A percentile compares a stretch with the other conserved stretches of the same genome.
Evolutionary conservation across 2,329 filamentous ascomycete genomes (phyloP).

Genomic region (Aspergillus pseudoglaucus): DNA sequence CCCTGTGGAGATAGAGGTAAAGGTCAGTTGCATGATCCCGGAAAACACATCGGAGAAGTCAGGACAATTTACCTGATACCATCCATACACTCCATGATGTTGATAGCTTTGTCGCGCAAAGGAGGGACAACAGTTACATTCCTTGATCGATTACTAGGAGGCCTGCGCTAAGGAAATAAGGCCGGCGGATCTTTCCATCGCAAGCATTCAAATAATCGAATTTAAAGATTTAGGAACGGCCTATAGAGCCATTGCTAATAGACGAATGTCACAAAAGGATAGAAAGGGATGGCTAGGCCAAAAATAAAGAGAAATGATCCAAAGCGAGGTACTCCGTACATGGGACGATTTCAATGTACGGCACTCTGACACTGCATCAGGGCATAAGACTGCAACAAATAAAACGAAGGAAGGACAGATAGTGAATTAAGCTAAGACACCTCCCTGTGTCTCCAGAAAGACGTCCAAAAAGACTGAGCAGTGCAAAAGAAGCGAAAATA

Average conservation of each 20-base stretch:
- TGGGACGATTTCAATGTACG: not conserved
- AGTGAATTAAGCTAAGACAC: not conserved
- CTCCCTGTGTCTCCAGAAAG: not conserved
- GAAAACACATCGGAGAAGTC: constrained; percentile 1
- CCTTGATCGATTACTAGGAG: not conserved
- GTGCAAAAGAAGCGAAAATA: not conserved
- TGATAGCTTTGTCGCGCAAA: constrained; percentile 3
- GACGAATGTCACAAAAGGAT: not conserved
- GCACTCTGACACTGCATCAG: not conserved
- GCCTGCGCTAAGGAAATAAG: not conserved
- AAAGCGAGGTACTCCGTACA: not conserved
- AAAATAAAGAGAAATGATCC: not conserved
- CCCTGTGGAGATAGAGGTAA: constrained; percentile 21
- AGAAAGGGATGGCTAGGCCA: not conserved
- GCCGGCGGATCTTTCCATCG: not conserved
- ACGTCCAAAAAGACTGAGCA: not conserved
- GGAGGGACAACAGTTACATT: constrained; percentile 13
- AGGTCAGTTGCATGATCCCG: constrained; percentile 4
- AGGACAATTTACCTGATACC: constrained; percentile 31
- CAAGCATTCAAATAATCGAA: not conserved
- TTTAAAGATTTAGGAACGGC: not conserved
- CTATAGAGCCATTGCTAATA: constrained; percentile 12
- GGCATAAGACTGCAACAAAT: not conserved
- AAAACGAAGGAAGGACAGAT: not conserved
- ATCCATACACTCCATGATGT: constrained; percentile 36